Conservation (phyloP, 129 eudicot species). For the Arctium lappa region DNA sequence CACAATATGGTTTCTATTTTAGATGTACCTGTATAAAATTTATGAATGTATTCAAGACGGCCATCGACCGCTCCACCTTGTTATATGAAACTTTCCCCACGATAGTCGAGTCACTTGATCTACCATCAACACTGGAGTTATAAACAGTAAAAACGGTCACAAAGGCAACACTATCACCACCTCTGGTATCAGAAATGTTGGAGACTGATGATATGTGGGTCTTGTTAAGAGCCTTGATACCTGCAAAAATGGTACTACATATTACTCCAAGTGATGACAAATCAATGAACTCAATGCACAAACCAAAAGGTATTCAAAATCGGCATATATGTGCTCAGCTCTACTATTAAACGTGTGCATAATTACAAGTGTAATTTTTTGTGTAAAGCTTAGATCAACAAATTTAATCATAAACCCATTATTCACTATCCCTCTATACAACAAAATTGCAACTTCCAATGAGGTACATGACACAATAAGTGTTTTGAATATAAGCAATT, state of each 20-base stretch:
- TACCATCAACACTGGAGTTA: constrained; percentile 43
- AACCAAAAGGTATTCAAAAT: neutral
- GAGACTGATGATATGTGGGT: constrained; percentile 32
- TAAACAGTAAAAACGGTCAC: constrained; percentile 82
- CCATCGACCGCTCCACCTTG: constrained; percentile 76
- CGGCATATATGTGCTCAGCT: neutral
- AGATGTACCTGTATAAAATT: constrained; percentile 60
- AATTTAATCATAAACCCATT: neutral
- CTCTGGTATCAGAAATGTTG: constrained; percentile 14
- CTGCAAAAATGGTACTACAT: constrained; percentile 29
- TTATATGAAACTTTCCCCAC: constrained; percentile 68
- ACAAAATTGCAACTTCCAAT: neutral
- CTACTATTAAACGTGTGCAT: neutral
- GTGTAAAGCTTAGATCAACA: neutral
- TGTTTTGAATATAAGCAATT: no score
- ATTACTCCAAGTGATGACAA: neutral
- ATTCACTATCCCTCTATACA: neutral
- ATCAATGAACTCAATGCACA: neutral
- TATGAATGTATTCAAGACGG: constrained; percentile 55
- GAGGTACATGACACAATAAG: neutral
- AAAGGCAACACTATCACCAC: constrained; percentile 47
- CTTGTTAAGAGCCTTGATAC: constrained; percentile 74
- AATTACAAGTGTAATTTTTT: neutral
- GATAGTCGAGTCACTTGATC: constrained; percentile 32
- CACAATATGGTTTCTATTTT: neutral